A percentile compares a stretch with the other conserved stretches of the same genome.
These are phyloP conservation scores for Hansfordia pulvinata DNA, from an alignment of 2,329 filamentous ascomycete species.

Conservation along the genomic window DNA sequence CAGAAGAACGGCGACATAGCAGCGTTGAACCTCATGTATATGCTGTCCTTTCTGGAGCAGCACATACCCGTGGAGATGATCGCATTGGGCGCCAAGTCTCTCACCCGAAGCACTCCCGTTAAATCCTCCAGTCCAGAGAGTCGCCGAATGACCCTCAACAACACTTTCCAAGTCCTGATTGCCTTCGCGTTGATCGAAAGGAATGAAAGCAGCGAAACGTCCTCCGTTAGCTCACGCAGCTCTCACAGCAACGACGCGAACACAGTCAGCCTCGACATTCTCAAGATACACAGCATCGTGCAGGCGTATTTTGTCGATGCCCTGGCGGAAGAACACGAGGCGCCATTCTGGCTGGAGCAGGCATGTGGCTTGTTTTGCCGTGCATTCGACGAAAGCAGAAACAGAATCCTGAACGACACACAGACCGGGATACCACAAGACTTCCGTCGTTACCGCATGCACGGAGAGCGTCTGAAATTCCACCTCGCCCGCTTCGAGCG, in stretches of 20 bases:
- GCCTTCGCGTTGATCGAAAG: conserved; percentile 37
- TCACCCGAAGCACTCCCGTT: conserved; percentile 31
- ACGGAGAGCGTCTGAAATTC: conserved; percentile 30
- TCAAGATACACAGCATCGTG: conserved; percentile 36
- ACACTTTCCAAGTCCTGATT: conserved; percentile 34
- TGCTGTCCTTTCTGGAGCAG: conserved; percentile 52
- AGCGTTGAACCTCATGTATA: conserved; percentile 49
- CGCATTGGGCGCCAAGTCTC: conserved; percentile 31
- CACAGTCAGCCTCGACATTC: conserved; percentile 32
- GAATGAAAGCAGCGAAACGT: conserved; percentile 28
- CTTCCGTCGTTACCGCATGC: conserved; percentile 35
- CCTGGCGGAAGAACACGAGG: conserved; percentile 24
- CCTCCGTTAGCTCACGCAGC: conserved; percentile 25
- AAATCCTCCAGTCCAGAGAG: conserved; percentile 25
- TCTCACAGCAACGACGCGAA: conserved; percentile 24
- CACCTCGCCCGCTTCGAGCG: conserved; percentile 26
- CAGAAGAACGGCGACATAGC: conserved; percentile 30
- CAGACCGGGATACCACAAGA: conserved; percentile 34
- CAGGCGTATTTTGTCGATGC: conserved; percentile 37
- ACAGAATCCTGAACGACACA: conserved; percentile 24
- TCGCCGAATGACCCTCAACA: conserved; percentile 24
- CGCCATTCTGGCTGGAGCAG: conserved; percentile 33
- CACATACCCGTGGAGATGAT: conserved; percentile 55
- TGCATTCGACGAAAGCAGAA: conserved; percentile 31
- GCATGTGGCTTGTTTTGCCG: conserved; percentile 32